These are phyloP conservation scores for Chaetomium cochliodes DNA, from an alignment of 495 filamentous ascomycete genomes.

Conservation along the genomic window DNA sequence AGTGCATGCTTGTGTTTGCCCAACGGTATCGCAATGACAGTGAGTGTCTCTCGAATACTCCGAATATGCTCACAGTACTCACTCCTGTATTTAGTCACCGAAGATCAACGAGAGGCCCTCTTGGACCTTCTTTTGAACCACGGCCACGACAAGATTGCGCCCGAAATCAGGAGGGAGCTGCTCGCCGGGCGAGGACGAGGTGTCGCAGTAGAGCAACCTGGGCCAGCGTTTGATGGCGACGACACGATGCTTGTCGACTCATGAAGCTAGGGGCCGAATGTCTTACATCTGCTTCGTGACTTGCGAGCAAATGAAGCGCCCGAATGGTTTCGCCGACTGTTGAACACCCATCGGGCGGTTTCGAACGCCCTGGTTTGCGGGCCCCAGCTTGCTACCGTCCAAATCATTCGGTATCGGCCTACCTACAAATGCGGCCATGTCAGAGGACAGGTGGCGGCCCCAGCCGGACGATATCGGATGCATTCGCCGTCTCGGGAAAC, in stretches of 20 bases:
- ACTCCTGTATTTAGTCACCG: constrained; percentile 27
- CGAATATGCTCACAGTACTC: not conserved
- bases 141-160: constrained; percentile 84
- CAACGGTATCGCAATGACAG: constrained; percentile 82
- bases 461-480: not conserved
- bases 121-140: constrained; percentile 83
- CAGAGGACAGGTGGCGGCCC: not conserved
- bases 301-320: not conserved
- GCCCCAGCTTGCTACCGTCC: not conserved
- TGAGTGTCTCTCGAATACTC: constrained; percentile 46
- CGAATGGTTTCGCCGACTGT: not conserved
- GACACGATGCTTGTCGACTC: constrained; percentile 79
- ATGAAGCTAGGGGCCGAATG: constrained; percentile 15
- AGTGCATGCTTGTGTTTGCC: constrained; percentile 80
- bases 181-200: constrained; percentile 86
- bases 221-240: constrained; percentile 63
- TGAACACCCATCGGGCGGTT: not conserved
- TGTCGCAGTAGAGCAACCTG: constrained; percentile 58
- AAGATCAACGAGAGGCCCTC: constrained; percentile 84
- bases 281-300: not conserved
- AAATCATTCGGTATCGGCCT: not conserved
- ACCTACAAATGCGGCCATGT: too few species aligned
- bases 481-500: not conserved
- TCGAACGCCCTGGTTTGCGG: not conserved
- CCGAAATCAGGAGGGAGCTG: constrained; percentile 87